Percentiles rank a stretch among this genome's conserved stretches.
phyloP scores from a whole-genome alignment of 148 eudicot genomes.

The Rhododendron ferrugineum region DNA sequence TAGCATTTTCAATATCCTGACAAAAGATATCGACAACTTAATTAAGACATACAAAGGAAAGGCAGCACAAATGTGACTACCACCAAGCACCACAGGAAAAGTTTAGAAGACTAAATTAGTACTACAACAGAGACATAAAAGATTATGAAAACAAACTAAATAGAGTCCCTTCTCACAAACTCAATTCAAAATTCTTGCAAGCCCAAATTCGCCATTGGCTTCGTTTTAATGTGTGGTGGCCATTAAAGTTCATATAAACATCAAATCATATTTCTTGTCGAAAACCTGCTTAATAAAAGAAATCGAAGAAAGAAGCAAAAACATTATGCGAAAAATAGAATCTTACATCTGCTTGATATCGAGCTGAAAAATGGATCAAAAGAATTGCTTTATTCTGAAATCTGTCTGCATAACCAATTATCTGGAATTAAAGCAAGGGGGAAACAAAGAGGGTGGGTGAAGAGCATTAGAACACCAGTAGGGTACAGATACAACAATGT shows the following conservation, averaged over 20 bases:
- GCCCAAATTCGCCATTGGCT: neutral
- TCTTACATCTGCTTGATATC: constrained; percentile 73
- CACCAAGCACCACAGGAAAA: neutral
- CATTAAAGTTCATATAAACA: neutral
- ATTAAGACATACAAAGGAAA: neutral
- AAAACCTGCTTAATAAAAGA: neutral
- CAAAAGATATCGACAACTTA: constrained; percentile 4
- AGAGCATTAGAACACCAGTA: neutral
- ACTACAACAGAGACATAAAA: neutral
- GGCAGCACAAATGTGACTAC: neutral
- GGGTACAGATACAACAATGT: neutral
- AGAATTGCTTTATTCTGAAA: constrained; percentile 90
- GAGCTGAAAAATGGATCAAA: constrained; percentile 91
- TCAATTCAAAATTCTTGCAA: neutral
- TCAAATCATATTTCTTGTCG: neutral
- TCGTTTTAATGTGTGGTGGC: neutral
- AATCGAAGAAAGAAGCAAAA: neutral
- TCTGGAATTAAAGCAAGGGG: constrained; percentile 29
- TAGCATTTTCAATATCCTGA: constrained; percentile 73
- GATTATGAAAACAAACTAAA: neutral
- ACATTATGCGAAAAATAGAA: neutral
- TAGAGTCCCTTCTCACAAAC: neutral
- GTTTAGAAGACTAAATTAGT: neutral
- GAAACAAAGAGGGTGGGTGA: neutral
- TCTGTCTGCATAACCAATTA: constrained; percentile 49